A percentile compares a stretch with the other conserved stretches of the same genome.
Conservation (phyloP, 1,284 basidiomycete species). For the Ceratobasidium sp. region DNA sequence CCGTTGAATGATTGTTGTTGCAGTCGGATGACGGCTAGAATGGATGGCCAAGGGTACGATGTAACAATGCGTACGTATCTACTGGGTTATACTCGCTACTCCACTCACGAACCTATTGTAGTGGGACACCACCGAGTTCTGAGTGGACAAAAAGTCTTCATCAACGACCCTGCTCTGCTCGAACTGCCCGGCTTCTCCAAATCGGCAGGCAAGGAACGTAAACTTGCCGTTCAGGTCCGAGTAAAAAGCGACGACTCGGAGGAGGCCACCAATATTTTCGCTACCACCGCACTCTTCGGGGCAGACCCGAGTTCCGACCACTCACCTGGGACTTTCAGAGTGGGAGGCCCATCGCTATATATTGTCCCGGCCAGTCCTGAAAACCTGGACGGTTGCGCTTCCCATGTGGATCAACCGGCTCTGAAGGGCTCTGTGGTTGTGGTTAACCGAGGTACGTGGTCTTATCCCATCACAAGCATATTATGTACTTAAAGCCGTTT, state of each 20-base stretch:
- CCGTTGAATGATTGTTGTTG: neutral
- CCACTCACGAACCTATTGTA: constrained; percentile 46
- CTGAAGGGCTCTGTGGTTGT: constrained; percentile 14
- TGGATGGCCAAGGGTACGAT: constrained; percentile 87
- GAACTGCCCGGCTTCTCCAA: constrained; percentile 44
- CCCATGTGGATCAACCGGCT: neutral
- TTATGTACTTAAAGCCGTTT: constrained; percentile 43
- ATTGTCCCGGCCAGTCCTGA: neutral
- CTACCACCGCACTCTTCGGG: constrained; percentile 73
- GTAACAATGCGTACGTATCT: constrained; percentile 71
- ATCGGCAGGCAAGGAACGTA: constrained; percentile 16
- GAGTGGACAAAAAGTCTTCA: constrained; percentile 78
- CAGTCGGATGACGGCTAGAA: constrained; percentile 64
- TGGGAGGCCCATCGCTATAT: constrained; percentile 14
- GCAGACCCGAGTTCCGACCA: constrained; percentile 55
- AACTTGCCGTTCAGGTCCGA: constrained; percentile 51
- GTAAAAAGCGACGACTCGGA: constrained; percentile 49
- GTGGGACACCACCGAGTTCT: constrained; percentile 84
- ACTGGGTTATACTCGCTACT: constrained; percentile 1
- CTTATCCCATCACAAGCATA: neutral
- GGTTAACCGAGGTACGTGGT: constrained; percentile 26
- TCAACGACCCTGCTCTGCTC: constrained; percentile 73
- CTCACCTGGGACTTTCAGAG: constrained; percentile 11
- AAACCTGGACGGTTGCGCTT: constrained; percentile 17
- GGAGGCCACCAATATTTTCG: constrained; percentile 59